Conservation (phyloP, 495 filamentous ascomycete genomes). For the Talaromyces adpressus region DNA sequence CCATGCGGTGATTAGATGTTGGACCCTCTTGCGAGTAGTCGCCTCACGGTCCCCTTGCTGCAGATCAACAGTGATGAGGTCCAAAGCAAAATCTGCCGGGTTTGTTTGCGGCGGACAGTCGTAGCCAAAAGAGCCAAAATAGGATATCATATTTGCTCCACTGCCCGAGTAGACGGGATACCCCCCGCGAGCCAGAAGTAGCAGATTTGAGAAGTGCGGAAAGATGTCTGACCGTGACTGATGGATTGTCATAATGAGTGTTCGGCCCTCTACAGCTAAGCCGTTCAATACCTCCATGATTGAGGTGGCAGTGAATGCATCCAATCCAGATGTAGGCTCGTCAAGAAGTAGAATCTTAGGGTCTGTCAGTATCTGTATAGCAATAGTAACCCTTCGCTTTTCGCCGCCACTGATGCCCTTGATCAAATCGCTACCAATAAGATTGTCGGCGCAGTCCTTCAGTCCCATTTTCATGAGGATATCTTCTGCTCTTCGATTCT, state of each 20-base stretch:
- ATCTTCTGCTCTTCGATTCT: conserved; percentile 58
- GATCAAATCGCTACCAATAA: conserved; percentile 60
- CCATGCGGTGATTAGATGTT: conserved; percentile 42
- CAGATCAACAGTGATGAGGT: conserved; percentile 67
- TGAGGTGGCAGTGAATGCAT: conserved; percentile 69
- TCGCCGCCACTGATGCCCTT: conserved; percentile 77
- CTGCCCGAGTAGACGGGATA: conserved; percentile 58
- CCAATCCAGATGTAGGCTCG: conserved; percentile 68
- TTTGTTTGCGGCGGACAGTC: conserved; percentile 60
- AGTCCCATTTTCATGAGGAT: conserved; percentile 67
- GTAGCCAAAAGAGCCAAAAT: conserved; percentile 53
- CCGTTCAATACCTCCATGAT: conserved; percentile 64
- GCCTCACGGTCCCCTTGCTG: conserved; percentile 53
- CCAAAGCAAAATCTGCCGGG: conserved; percentile 68
- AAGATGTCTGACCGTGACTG: conserved; percentile 70
- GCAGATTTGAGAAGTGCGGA: conserved; percentile 58
- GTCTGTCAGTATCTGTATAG: conserved; percentile 67
- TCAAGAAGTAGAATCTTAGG: conserved; percentile 64
- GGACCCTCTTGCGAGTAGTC: conserved; percentile 51
- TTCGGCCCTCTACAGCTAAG: conserved; percentile 66
- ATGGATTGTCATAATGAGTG: conserved; percentile 66
- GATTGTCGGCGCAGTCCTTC: conserved; percentile 68
- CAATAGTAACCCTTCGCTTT: conserved; percentile 68
- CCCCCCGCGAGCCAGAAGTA: conserved; percentile 64
- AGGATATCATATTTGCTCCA: conserved; percentile 56